Base-by-base conservation (phyloP, 208 protist species). In the Ichthyophonus hoferi region DNA sequence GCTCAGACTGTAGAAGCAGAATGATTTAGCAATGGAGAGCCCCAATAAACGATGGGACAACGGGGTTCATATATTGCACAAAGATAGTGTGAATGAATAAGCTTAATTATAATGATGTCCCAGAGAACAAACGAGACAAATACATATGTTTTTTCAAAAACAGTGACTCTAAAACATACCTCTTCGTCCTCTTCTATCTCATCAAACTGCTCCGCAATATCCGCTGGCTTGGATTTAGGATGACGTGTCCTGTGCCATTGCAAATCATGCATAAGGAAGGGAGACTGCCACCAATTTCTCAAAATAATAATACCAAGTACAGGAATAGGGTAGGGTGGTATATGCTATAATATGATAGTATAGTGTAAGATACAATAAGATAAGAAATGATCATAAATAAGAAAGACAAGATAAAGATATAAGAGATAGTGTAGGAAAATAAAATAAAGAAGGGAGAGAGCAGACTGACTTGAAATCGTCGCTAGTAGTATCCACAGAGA, bases 401-500 rank as follows among this genome's bases (percentile, higher is more conserved):
- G 3, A 67, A 3, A 67, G 3, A 24, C 24, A 24, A 31, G 24
- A 31, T 24, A 67, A 31, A 24, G 3, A 67, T 24, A 67, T 67
- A 24, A 67, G 3, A 67, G 24, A 67, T 67, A 67, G 12, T 31
- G 3, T 3, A 3, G 34, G 31, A 39, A 17, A 0, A 58, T 24
- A 85, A 58, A 58, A 7, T 33, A 2, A 33, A 3, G 40, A 58
- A 3, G 38, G 14, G 38, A 58, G 40, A 3, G 81, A 12, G 38
- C 39, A 85, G 3, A 85, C 35, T 33, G 14, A 85, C 81, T 87
- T 77, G 77, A 84, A 92, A 24, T 90, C 83, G 34, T 92, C 87
- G 7, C 79, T 88, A 17, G 41, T 42, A 38, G 37, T 17, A 85
- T 95, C 93, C 43, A 95, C 81, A 38, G 50, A 37, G 38, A 95